Evolutionary conservation across 306 rosid species (phyloP), one percentile per base, ranked within the genome.

Genomic region (Pueraria montana): DNA sequence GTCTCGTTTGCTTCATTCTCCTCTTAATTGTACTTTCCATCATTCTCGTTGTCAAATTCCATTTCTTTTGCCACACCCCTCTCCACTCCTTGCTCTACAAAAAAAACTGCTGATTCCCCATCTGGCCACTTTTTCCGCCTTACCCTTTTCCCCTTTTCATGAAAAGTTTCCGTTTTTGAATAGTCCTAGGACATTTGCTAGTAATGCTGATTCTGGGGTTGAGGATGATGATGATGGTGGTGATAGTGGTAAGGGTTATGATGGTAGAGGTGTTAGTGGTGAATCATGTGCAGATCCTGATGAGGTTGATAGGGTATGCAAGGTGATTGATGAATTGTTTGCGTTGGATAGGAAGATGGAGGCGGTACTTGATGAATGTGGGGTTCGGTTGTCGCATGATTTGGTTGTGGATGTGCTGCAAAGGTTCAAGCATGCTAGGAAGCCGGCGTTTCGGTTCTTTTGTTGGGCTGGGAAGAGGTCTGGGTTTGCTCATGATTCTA

Each of bases 291-390:
- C 88, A 13, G 91, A 90, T 74, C 86, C 85, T 0, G 80, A 74
- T 13, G 98, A 96, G 86, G 92, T 93, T 67, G 84, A 84, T 63
- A 87, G 90, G 61, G 91, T 93, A 46, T 96, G 94, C 90, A 91
- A 89, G 94, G 89, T 96, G 91, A 89, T 96, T 55, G 92, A 88
- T 49, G 98, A 96, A 82, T 91, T 96, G 97, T 90, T 91, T 90
- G 94, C 93, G 0, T 82, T 96, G 53, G 99, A 96, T 88, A 82
- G 94, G 89, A 96, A 92, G 84, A 92, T 96, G 97, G 98, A 96
- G 86, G 94, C 88, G 0, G 98, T 93, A 84, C 97, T 96, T 18
- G 96, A 96, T 89, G 94, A 90, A 74, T 88, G 86, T 67, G 83
- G 88, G 49, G 74, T 93, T 73, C 23, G 62, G 27, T 88, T 96